Evolutionary conservation across 1,284 basidiomycete genomes (phyloP).

Genomic region (Ustilago bromivora): DNA sequence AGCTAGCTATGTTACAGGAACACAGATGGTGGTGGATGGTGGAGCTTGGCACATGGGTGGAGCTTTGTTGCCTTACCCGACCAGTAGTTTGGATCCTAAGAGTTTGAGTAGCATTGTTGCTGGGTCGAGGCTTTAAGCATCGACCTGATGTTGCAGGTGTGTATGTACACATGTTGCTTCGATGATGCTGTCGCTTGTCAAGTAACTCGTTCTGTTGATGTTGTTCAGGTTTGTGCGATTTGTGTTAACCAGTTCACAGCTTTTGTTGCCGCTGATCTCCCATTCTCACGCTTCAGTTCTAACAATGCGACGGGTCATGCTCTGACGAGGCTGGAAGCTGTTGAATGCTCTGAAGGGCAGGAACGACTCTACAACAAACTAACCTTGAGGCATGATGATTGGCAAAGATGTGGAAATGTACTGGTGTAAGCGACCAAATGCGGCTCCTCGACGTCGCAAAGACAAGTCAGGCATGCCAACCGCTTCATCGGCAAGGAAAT

Average conservation of each 20-base stretch:
- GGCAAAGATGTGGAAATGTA: too few relatives aligned
- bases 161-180: neutral
- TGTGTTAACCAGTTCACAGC: too few relatives aligned
- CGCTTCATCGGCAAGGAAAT: neutral
- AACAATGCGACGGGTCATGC: too few relatives aligned
- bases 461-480: neutral
- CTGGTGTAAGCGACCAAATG: neutral
- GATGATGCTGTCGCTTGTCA: too few relatives aligned
- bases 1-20: constrained; percentile 82
- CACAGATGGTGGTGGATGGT: constrained; percentile 62
- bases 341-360: too few relatives aligned
- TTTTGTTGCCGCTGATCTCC: too few relatives aligned
- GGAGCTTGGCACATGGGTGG: constrained; percentile 58
- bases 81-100: constrained; percentile 57
- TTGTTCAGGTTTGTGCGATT: too few relatives aligned
- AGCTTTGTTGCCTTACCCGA: constrained; percentile 65
- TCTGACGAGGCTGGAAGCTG: too few relatives aligned
- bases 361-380: too few relatives aligned
- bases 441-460: neutral
- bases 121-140: constrained; percentile 41
- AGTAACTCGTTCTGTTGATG: too few relatives aligned
- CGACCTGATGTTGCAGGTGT: neutral
- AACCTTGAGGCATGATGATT: too few relatives aligned
- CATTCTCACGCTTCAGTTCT: too few relatives aligned
- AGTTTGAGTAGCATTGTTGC: constrained; percentile 51